Evolutionary conservation across 1,284 basidiomycete species (phyloP).

Genomic region (Filobasidium uniguttulatum): DNA sequence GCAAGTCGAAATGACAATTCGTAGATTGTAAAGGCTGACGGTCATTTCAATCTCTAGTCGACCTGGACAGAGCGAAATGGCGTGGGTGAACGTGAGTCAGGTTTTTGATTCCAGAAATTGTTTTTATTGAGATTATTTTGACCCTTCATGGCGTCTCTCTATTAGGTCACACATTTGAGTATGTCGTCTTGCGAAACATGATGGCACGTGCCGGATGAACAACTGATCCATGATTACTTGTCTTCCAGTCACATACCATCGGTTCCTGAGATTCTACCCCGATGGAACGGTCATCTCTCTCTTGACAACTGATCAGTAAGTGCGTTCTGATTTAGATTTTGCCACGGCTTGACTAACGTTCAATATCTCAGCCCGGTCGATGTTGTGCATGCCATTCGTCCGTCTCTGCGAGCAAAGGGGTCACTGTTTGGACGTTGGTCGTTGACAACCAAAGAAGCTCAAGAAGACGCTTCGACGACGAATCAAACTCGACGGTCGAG

Average conservation of each 20-base stretch:
- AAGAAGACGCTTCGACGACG: background rate
- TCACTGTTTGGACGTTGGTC: conserved; percentile 34
- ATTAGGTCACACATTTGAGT: conserved; percentile 34
- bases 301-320: conserved; percentile 63
- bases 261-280: conserved; percentile 67
- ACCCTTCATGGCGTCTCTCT: conserved; percentile 1
- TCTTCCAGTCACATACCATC: conserved; percentile 35
- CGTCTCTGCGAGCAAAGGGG: conserved; percentile 63
- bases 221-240: background rate
- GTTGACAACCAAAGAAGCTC: conserved; percentile 18
- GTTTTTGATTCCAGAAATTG: conserved; percentile 1
- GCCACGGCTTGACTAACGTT: background rate
- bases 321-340: conserved; percentile 21
- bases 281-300: conserved; percentile 75
- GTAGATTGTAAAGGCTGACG: background rate
- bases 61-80: conserved; percentile 59
- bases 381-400: conserved; percentile 62
- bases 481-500: background rate
- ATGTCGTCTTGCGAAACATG: conserved; percentile 10
- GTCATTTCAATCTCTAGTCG: conserved; percentile 42
- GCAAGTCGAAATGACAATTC: background rate
- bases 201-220: background rate
- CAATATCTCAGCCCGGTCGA: conserved; percentile 46
- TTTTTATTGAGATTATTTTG: too few relatives aligned
- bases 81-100: conserved; percentile 61